These are phyloP conservation scores for Trifolium pratense DNA, from an alignment of 306 rosid genomes.

Conservation along the genomic window DNA sequence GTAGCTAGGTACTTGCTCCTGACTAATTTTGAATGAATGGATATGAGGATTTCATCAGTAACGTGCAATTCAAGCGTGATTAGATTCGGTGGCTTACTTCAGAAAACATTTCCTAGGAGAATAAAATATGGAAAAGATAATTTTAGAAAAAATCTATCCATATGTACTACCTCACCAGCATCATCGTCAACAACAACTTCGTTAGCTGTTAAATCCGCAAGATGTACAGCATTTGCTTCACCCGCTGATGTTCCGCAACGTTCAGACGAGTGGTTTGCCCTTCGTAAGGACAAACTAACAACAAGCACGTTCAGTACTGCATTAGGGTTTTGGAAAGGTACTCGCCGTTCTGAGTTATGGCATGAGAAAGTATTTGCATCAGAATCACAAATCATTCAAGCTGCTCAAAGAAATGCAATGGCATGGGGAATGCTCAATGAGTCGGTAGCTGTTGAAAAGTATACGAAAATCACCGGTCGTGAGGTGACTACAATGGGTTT, in stretches of 20 bases:
- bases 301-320: slow-evolving; percentile 96
- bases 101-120: slow-evolving; percentile 44
- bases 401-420: slow-evolving; percentile 67
- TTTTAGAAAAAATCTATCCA: slow-evolving; percentile 48
- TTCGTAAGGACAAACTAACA: slow-evolving; percentile 87
- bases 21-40: slow-evolving; percentile 40
- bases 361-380: slow-evolving; percentile 73
- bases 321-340: slow-evolving; percentile 92
- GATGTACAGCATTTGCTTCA: slow-evolving; percentile 51
- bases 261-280: slow-evolving; percentile 96
- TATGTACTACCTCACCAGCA: slow-evolving; percentile 32
- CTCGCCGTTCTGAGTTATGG: slow-evolving; percentile 83
- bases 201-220: slow-evolving; percentile 37
- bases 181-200: slow-evolving; percentile 15
- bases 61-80: slow-evolving; percentile 51
- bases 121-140: slow-evolving; percentile 31
- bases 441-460: slow-evolving; percentile 71
- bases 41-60: slow-evolving; percentile 48
- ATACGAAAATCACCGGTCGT: slow-evolving; percentile 74
- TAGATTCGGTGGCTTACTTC: slow-evolving; percentile 49
- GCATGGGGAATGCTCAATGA: slow-evolving; percentile 93
- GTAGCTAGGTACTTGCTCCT: slow-evolving; percentile 38
- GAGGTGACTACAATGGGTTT: slow-evolving; percentile 79
- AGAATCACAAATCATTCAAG: slow-evolving; percentile 48
- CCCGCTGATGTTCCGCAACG: slow-evolving; percentile 71